Base-by-base conservation (phyloP, 139 green algal genomes). In the Volvox reticuliferus region DNA sequence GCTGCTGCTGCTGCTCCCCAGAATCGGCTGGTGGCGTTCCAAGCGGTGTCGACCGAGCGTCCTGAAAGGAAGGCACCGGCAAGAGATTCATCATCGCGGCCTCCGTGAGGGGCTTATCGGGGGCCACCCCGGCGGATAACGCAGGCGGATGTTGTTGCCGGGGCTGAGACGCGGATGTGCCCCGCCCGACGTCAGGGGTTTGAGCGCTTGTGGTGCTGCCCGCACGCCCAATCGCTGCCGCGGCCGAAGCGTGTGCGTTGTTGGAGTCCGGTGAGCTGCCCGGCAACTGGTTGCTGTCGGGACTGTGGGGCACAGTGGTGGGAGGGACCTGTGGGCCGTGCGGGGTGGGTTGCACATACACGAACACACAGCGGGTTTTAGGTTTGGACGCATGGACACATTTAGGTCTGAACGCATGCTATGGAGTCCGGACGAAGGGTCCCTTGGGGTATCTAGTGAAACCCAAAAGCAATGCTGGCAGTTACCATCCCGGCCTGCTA, bases 251-350 rank as follows among this genome's bases (percentile, higher is more conserved):
- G 19, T 37, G 16, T 32, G 44, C 44, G 9, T 55, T 55, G 44
- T 55, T 55, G 44, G 73, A 79, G 28, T 79, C 73, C 13, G 19
- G 33, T 9, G 67, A 80, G 69, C 69, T 82, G 37, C 6, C 44
- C 1, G 12, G 37, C 69, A 89, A 2, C 69, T 89, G 69, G 69
- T 67, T 89, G 85, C 85, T 89, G 14, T 44, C 69, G 35, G 73
- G 44, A 69, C 86, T 76, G 30, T 30, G 30, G 3, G 50, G 3
- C 50, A 75, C 24, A 35, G 63, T 28, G 69, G 68, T 75, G 30
- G 44, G 71, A 30, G 65, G 65, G 24, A 12, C 65, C 65, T 73
- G 65, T 73, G 12, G 65, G 21, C 65, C 65, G 12, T 30, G 21
- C 12, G 21, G 65, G 65, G 24, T 12, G 24, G 65, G 65, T 24